These are phyloP conservation scores for Aspergillus sp. DNA, from an alignment of 2,329 filamentous ascomycete species.

Conservation along the genomic window DNA sequence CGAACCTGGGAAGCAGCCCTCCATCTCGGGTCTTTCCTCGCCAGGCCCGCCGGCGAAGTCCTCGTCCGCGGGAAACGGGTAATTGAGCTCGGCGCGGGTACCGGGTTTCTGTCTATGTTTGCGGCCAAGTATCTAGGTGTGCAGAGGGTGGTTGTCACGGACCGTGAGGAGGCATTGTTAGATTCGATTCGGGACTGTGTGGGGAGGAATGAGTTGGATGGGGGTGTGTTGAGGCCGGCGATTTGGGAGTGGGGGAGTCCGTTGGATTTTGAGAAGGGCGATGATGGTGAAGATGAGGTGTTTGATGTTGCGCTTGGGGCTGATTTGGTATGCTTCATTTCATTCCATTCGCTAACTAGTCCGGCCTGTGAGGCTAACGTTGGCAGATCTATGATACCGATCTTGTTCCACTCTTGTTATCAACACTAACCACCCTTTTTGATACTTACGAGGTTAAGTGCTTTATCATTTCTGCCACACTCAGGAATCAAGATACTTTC, in stretches of 20 bases:
- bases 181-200: constrained; percentile 35
- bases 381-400: constrained; percentile 57
- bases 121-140: constrained; percentile 56
- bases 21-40: constrained; percentile 58
- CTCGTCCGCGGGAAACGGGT: constrained; percentile 51
- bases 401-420: constrained; percentile 53
- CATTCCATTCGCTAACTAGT: not conserved
- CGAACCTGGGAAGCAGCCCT: constrained; percentile 67
- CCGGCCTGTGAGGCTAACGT: not conserved
- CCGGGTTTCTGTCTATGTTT: constrained; percentile 61
- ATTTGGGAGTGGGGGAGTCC: constrained; percentile 41
- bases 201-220: constrained; percentile 24
- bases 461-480: constrained; percentile 57
- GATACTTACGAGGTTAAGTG: constrained; percentile 46
- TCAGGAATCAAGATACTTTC: constrained; percentile 60
- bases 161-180: constrained; percentile 50
- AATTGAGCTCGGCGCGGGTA: constrained; percentile 63
- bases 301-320: constrained; percentile 40
- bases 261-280: constrained; percentile 12
- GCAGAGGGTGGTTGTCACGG: constrained; percentile 54
- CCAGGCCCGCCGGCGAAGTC: constrained; percentile 38
- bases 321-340: constrained; percentile 30
- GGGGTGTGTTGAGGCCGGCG: constrained; percentile 20
- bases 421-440: constrained; percentile 54
- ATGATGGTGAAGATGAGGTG: constrained; percentile 1